These are phyloP conservation scores for Citrullus colocynthis DNA, from an alignment of 306 rosid genomes.

Conservation along the genomic window DNA sequence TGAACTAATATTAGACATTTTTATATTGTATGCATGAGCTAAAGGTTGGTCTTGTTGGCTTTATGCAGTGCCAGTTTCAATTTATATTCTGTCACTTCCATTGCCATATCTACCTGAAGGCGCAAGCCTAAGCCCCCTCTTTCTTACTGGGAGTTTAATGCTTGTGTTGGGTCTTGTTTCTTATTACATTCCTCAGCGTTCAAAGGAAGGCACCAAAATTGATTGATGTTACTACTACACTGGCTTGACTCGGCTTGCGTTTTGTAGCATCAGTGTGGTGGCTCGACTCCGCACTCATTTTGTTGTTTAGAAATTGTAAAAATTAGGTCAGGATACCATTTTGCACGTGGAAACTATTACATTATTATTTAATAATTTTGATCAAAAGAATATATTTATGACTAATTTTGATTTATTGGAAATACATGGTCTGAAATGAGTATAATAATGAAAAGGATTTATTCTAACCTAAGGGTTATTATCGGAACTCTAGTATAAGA, in stretches of 20 bases:
- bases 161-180: conserved; percentile 63
- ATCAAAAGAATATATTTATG: too few species aligned
- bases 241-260: neutral
- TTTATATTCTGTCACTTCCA: conserved; percentile 64
- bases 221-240: neutral
- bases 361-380: too few species aligned
- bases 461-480: too few species aligned
- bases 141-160: conserved; percentile 55
- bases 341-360: too few species aligned
- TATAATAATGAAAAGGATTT: too few species aligned
- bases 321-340: neutral
- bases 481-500: too few species aligned
- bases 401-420: too few species aligned
- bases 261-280: neutral
- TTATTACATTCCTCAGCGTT: conserved; percentile 38
- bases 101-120: conserved; percentile 64
- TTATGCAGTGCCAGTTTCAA: conserved; percentile 72
- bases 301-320: neutral
- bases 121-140: conserved; percentile 60
- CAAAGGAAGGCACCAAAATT: conserved; percentile 21
- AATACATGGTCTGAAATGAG: too few species aligned
- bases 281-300: neutral
- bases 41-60: neutral
- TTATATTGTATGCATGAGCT: conserved; percentile 1
- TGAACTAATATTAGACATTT: neutral